Evolutionary conservation across 139 green algal genomes (phyloP).

Genomic region (Asterochloris erici): DNA sequence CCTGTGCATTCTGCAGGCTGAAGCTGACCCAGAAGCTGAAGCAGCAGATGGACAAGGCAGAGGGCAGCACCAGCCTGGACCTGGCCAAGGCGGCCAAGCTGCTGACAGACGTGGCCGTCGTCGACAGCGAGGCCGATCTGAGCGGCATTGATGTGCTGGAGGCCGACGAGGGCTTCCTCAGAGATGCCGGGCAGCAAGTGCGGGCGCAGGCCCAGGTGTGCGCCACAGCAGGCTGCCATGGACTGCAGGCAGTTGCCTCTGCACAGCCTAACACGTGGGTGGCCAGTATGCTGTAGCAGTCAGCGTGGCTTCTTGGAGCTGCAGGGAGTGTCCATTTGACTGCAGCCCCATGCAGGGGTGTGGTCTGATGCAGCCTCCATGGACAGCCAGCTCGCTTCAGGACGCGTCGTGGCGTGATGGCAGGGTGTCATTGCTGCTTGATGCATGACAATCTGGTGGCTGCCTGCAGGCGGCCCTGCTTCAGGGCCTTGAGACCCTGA

Average conservation of each 20-base stretch:
- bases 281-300: too few species aligned
- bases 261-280: too few species aligned
- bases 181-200: constrained; percentile 33
- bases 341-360: too few species aligned
- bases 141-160: constrained; percentile 50
- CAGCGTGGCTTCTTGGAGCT: too few species aligned
- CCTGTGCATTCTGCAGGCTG: constrained; percentile 9
- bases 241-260: too few species aligned
- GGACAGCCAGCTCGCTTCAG: too few species aligned
- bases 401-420: too few species aligned
- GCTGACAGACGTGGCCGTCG: constrained; percentile 59
- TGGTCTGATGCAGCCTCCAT: too few species aligned
- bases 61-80: constrained; percentile 40
- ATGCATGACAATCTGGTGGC: neutral
- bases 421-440: too few species aligned
- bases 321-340: neutral
- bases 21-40: constrained; percentile 53
- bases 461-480: constrained; percentile 52
- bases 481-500: constrained; percentile 72
- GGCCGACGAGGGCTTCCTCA: constrained; percentile 59
- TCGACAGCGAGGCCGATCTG: constrained; percentile 56
- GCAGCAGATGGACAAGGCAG: constrained; percentile 4
- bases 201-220: constrained; percentile 56
- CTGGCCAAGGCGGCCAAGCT: constrained; percentile 82
- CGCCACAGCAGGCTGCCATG: too few species aligned